Percentiles rank a stretch among this genome's conserved stretches.
Conservation (phyloP, 371 early-diverging fungal species). For the Mortierella sp. region DNA sequence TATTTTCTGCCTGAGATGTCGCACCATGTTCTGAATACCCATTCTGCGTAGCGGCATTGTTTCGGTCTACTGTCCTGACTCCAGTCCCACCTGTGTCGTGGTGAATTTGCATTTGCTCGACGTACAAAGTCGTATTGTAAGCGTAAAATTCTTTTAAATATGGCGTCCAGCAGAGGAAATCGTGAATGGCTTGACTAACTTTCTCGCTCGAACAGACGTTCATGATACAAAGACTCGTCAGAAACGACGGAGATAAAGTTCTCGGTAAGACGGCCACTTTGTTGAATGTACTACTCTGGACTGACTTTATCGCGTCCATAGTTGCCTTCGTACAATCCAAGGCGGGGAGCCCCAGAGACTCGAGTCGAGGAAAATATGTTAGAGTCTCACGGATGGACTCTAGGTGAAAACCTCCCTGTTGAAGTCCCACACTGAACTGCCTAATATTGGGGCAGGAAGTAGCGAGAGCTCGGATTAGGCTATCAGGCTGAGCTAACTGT, state of each 20-base stretch:
- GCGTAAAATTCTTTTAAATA: slow-evolving; percentile 45
- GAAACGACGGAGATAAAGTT: not conserved
- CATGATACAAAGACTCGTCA: slow-evolving; percentile 45
- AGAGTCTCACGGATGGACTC: slow-evolving; percentile 33
- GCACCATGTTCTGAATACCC: not conserved
- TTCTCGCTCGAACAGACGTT: slow-evolving; percentile 48
- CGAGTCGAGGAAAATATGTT: slow-evolving; percentile 20
- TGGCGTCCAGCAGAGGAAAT: slow-evolving; percentile 48
- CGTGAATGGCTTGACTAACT: slow-evolving; percentile 47
- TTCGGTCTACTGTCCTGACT: not conserved
- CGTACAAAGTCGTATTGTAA: slow-evolving; percentile 48
- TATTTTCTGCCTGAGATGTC: not conserved
- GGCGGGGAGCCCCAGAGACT: slow-evolving; percentile 38
- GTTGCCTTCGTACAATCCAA: slow-evolving; percentile 43
- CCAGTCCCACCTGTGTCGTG: not conserved
- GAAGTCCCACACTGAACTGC: slow-evolving; percentile 36
- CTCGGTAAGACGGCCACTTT: not conserved
- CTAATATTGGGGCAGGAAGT: slow-evolving; percentile 19
- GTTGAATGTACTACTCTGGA: slow-evolving; percentile 6
- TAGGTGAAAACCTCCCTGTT: slow-evolving; percentile 47
- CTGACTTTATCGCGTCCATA: slow-evolving; percentile 38
- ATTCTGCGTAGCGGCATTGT: not conserved
- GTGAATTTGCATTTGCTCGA: slow-evolving; percentile 35
- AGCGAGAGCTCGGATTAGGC: slow-evolving; percentile 26
- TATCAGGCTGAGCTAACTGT: not conserved